Base-by-base conservation (phyloP, 305 asterid genomes). In the Fraxinus greggii region DNA sequence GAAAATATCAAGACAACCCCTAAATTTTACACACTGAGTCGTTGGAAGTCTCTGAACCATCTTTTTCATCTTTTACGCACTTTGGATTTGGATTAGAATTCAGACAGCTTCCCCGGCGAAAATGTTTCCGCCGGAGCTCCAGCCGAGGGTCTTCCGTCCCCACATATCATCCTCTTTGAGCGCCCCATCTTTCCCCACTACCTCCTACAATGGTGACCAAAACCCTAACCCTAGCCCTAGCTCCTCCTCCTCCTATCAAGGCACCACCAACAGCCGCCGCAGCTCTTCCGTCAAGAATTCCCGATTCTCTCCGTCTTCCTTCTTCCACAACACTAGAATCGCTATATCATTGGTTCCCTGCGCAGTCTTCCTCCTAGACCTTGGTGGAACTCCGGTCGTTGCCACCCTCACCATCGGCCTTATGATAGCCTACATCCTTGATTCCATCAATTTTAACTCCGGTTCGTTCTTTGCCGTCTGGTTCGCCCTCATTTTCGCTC, bases 71-170 rank as follows among this genome's bases (percentile, higher is more conserved):
- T 69, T 69, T 69, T 69, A 69, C 75, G 15, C 74, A 13, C 23
- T 29, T 67, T 69, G 75, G 75, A 65, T 65, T 65, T 69, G 23
- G 24, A 72, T 72, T 72, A 33, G 45, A 33, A 33, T 72, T 72
- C 76, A 32, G 76, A 72, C 76, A 75, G 26, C 84, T 6, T 81
- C 85, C 85, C 88, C 91, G 93, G 89, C 89, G 85, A 72, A 70
- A 21, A 97, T 95, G 99, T 90, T 94, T 63, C 93, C 94, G 89
- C 95, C 97, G 93, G 99, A 97, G 92, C 97, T 97, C 82, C 95
- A 97, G 82, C 84, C 99, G 36, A 94, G 97, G 85, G 73, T 97
- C 19, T 91, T 90, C 92, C 98, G 97, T 72, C 98, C 98, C 0
- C 89, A 92, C 85, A 90, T 94, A 77, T 85, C 95, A 26, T 77